phyloP scores from a whole-genome alignment of 805 yeast genomes.

The Sugiyamaella chiloensis region DNA sequence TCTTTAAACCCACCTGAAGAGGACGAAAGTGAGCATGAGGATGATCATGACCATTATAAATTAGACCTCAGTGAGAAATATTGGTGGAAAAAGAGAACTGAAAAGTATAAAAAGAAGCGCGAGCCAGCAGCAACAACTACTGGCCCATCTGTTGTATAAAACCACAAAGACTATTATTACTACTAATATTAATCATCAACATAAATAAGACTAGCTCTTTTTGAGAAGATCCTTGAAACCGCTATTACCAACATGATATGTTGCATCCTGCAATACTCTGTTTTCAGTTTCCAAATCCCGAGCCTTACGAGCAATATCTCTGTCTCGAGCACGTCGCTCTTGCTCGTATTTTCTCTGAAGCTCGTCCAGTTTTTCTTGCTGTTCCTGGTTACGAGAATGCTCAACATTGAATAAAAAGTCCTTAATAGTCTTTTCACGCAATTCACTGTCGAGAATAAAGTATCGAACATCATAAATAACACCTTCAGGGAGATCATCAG shows the following conservation, averaged over 20 bases:
- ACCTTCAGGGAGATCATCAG: background rate
- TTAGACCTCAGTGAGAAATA: constrained; percentile 14
- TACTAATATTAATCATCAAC: background rate
- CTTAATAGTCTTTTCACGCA: background rate
- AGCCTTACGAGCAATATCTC: background rate
- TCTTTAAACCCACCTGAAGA: constrained; percentile 19
- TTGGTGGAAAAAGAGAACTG: constrained; percentile 25
- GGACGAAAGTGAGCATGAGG: constrained; percentile 22
- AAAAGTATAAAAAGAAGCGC: constrained; percentile 13
- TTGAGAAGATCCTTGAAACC: background rate
- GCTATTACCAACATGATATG: constrained; percentile 5
- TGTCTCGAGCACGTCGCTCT: background rate
- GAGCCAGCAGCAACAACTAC: background rate
- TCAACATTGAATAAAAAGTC: background rate
- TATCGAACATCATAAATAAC: constrained; percentile 9
- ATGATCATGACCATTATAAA: constrained; percentile 23
- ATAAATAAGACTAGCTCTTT: background rate
- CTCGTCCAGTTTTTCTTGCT: background rate
- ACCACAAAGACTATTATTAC: too few species aligned
- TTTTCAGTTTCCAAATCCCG: background rate
- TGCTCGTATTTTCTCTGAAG: background rate
- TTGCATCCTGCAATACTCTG: constrained; percentile 7
- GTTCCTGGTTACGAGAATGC: background rate
- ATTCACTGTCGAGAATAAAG: constrained; percentile 4
- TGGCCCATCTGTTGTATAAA: background rate